A percentile compares a stretch with the other conserved stretches of the same genome.
phyloP scores from a whole-genome alignment of 176 grass and related monocot genomes.

The Pontederia crassipes region DNA sequence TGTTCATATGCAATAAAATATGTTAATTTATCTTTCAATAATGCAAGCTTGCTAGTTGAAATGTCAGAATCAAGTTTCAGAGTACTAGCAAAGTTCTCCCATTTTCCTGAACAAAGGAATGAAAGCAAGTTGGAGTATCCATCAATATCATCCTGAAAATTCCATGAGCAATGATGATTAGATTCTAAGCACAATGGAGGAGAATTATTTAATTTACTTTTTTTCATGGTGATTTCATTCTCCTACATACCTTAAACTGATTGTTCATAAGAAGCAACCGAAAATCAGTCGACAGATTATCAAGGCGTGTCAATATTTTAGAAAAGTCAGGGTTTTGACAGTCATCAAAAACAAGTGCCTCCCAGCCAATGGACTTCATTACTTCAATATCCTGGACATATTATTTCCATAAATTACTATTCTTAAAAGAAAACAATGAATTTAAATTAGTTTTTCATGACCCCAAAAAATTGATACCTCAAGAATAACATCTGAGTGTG shows the following conservation, averaged over 20 bases:
- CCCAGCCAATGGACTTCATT: slow-evolving; percentile 52
- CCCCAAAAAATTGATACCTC: slow-evolving; percentile 47
- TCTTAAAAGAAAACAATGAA: not conserved
- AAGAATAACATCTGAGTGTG: slow-evolving; percentile 54
- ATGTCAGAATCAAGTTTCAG: slow-evolving; percentile 29
- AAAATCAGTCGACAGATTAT: slow-evolving; percentile 52
- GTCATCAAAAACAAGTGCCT: slow-evolving; percentile 62
- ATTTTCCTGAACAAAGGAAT: slow-evolving; percentile 50
- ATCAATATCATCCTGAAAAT: slow-evolving; percentile 64
- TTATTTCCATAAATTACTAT: not conserved
- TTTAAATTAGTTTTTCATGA: not conserved
- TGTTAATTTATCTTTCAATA: slow-evolving; percentile 52
- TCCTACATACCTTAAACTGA: slow-evolving; percentile 42
- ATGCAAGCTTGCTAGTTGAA: slow-evolving; percentile 32
- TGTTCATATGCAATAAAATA: slow-evolving; percentile 46
- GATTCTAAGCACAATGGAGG: slow-evolving; percentile 3
- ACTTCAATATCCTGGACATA: slow-evolving; percentile 48
- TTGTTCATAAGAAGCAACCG: slow-evolving; percentile 61
- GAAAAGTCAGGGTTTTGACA: slow-evolving; percentile 64
- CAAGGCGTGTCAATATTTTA: slow-evolving; percentile 59
- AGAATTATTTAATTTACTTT: not conserved
- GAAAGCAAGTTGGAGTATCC: slow-evolving; percentile 71
- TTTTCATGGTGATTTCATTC: not conserved
- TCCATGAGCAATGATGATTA: slow-evolving; percentile 22
- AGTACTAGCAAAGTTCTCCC: slow-evolving; percentile 11